Base-by-base conservation (phyloP, 352 stramenopile genomes). In the Phytophthora uliginosa region DNA sequence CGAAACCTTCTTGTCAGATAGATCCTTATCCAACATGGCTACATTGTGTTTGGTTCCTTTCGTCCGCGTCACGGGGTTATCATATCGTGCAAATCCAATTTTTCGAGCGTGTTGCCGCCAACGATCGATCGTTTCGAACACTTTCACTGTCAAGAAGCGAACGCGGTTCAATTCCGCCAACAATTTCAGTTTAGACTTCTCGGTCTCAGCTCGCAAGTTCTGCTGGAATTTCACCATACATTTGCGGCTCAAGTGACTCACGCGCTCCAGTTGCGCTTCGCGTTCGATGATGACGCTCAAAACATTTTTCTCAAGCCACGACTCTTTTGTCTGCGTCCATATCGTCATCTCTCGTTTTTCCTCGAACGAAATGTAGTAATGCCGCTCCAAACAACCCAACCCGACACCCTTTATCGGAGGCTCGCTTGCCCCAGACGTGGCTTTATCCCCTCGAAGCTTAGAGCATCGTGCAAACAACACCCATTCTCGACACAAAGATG, bases 181-280 rank as follows among this genome's bases (percentile, higher is more conserved):
- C 13, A 94, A 58, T 20, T 84, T 82, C 22, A 45, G 47, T 10
- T 83, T 73, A 4, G 65, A 31, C 17, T 70, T 77, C 8, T 85
- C 50, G 0, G 77, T 91, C 38, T 95, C 85, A 1, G 59, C 62
- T n/a, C 54, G 54, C 51, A 93, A 57, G 56, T 89, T 87, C 45
- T 92, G 80, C 52, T 94, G 86, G 20, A 89, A 95, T n/a, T 78
- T 73, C 2, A 47, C 42, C 83, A 93, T 94, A 58, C 83, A 93
- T 55, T 92, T 83, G 17, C 50, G 55, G 40, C 79, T 84, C n/a
- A 84, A 64, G 3, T 57, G 48, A 9, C 66, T 63, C 0, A 88
- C 63, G 7, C 74, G 74, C 4, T 83, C 68, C n/a, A 94, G 42
- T n/a, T 80, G 73, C 6, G 76, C 73, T 80, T 95, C 89, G 22